Evolutionary conservation across 257 asterid species (phyloP), one percentile per base, ranked within the genome.

Genomic region (Plantago elongata): DNA sequence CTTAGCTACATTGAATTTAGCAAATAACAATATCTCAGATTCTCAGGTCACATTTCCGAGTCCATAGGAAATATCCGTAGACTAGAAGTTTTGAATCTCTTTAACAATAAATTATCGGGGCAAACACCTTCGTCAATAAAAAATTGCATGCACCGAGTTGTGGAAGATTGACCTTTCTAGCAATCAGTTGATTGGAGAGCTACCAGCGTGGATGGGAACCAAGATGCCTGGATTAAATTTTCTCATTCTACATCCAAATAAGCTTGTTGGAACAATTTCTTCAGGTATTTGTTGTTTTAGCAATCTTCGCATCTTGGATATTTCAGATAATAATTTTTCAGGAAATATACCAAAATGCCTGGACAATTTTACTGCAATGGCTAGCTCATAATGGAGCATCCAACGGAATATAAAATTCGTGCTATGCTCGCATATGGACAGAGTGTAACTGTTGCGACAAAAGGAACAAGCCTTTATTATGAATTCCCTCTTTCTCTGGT

Each of bases 221-320:
- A 57, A 45, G 8, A 11, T 57, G n/a, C 11, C 37, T 6, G 8
- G 15, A 14, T 38, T 57, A 13, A 38, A 12, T 12, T 34, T 57
- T 57, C 62, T 57, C 49, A 40, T 57, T 57, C 49, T 57, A 1
- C 62, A 30, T 27, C 40, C 62, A n/a, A 57, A 57, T 34, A 40
- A 13, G 27, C 15, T 57, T 1, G 4, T 0, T 3, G 62, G 62
- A 13, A 9, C 38, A 13, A 38, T 57, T 57, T 16, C 62, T 40
- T 14, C n/a, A 1, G 40, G 12, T 6, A 57, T 57, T 13, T 57
- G 62, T 16, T 12, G 40, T 9, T n/a, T 57, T 2, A 9, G 9
- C 34, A 13, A 22, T 7, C 60, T 57, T 38, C 48, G 15, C 9
- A 57, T 38, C 7, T 57, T 57, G 45, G 60, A 55, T 55, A 45